Evolutionary conservation across 208 protist species (phyloP).

Genomic region (Crithidia sp.): DNA sequence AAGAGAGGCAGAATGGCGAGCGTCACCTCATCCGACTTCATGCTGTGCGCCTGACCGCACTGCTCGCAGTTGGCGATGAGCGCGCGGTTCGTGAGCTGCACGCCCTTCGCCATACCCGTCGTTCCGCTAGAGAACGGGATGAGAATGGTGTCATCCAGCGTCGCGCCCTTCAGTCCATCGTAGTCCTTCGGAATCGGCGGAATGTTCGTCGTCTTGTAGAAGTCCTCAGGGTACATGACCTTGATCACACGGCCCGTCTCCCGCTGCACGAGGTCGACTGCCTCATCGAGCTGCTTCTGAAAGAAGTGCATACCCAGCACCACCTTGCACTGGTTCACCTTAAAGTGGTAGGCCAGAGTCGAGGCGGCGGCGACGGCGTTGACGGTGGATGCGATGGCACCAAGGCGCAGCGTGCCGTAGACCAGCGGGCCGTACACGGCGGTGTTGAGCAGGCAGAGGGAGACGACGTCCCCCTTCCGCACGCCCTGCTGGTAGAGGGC

Average conservation of each 20-base stretch:
- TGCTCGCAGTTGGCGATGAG: constrained; percentile 44
- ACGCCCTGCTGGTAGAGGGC: constrained; percentile 46
- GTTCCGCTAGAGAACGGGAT: constrained; percentile 57
- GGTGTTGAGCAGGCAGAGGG: constrained; percentile 40
- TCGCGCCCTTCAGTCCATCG: constrained; percentile 21
- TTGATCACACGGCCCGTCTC: constrained; percentile 35
- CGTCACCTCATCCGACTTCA: constrained; percentile 24
- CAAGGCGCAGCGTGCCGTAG: constrained; percentile 48
- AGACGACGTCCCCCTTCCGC: constrained; percentile 51
- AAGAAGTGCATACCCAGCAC: constrained; percentile 41
- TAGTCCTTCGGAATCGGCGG: constrained; percentile 39
- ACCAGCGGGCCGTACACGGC: constrained; percentile 35
- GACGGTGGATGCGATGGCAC: constrained; percentile 37
- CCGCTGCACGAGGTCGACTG: constrained; percentile 36
- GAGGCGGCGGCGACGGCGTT: constrained; percentile 39
- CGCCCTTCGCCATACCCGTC: constrained; percentile 56
- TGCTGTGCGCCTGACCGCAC: constrained; percentile 1
- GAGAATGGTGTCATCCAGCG: constrained; percentile 41
- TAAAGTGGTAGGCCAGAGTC: constrained; percentile 42
- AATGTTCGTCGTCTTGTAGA: constrained; percentile 26
- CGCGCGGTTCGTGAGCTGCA: constrained; percentile 51
- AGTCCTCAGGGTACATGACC: constrained; percentile 40
- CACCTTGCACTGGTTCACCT: constrained; percentile 37
- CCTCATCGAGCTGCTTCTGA: constrained; percentile 37
- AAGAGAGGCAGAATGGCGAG: constrained; percentile 77